phyloP scores from a whole-genome alignment of 306 rosid genomes.

The Cucurbita maxima region DNA sequence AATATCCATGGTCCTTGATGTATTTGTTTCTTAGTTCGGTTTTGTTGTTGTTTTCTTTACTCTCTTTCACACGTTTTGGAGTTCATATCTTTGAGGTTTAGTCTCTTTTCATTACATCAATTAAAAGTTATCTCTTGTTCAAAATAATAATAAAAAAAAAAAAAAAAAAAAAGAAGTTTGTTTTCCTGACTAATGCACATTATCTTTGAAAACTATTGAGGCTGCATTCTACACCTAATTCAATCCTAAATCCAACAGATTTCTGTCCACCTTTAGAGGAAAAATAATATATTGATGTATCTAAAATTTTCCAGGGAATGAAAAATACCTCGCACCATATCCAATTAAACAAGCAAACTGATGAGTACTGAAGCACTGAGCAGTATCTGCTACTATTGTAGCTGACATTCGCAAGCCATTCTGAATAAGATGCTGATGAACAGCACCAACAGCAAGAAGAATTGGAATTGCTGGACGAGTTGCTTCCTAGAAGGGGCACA shows the following conservation, averaged over 20 bases:
- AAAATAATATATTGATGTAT: not conserved
- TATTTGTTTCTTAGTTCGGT: too few relatives aligned
- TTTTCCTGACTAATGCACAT: not conserved
- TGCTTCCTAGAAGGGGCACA: slow-evolving; percentile 45
- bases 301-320: slow-evolving; percentile 3
- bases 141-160: too few relatives aligned
- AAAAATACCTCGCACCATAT: slow-evolving; percentile 92
- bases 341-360: slow-evolving; percentile 97
- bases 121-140: not conserved
- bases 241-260: not conserved
- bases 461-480: slow-evolving; percentile 90
- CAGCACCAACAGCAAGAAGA: slow-evolving; percentile 96
- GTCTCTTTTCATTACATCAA: too few relatives aligned
- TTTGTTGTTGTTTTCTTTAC: too few relatives aligned
- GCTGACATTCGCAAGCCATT: slow-evolving; percentile 92
- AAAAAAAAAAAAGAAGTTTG: not conserved
- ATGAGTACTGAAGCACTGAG: slow-evolving; percentile 99
- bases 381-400: slow-evolving; percentile 77
- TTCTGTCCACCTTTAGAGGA: not conserved
- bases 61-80: too few relatives aligned
- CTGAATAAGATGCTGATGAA: slow-evolving; percentile 94
- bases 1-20: too few relatives aligned
- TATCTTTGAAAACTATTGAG: not conserved
- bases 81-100: too few relatives aligned
- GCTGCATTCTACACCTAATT: not conserved